Evolutionary conservation across 1,139 yeast genomes (phyloP).

Genomic region (Diutina rugosa): DNA sequence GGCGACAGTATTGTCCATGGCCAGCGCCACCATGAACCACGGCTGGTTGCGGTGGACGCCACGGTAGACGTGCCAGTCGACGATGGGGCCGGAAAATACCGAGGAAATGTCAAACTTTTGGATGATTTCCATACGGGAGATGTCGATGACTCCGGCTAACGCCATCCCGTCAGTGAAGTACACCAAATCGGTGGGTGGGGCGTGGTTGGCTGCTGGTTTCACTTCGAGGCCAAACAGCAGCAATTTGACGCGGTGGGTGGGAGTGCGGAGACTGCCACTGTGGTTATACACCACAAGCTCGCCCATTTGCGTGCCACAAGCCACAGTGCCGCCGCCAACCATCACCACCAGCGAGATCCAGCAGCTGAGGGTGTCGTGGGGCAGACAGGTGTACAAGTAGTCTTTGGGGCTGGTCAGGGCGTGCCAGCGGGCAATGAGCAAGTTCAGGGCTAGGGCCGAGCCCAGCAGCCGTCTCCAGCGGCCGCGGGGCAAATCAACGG

Average conservation of each 20-base stretch:
- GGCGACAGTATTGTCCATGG: background rate
- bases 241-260: background rate
- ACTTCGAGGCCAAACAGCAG: background rate
- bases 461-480: background rate
- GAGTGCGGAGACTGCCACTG: background rate
- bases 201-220: background rate
- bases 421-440: background rate
- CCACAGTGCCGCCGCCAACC: background rate
- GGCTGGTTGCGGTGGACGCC: background rate
- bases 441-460: background rate
- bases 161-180: background rate
- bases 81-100: background rate
- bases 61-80: background rate
- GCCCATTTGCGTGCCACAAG: background rate
- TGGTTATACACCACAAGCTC: background rate
- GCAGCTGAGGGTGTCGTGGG: background rate
- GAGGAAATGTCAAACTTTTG: background rate
- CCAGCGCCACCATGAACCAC: slow-evolving; percentile 1
- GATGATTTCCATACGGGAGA: background rate
- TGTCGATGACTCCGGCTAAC: background rate
- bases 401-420: background rate
- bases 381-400: background rate
- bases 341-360: background rate
- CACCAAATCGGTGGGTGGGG: background rate
- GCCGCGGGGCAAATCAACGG: background rate